These are phyloP conservation scores for Mycena alexandri DNA, from an alignment of 768 basidiomycete genomes.

Conservation along the genomic window DNA sequence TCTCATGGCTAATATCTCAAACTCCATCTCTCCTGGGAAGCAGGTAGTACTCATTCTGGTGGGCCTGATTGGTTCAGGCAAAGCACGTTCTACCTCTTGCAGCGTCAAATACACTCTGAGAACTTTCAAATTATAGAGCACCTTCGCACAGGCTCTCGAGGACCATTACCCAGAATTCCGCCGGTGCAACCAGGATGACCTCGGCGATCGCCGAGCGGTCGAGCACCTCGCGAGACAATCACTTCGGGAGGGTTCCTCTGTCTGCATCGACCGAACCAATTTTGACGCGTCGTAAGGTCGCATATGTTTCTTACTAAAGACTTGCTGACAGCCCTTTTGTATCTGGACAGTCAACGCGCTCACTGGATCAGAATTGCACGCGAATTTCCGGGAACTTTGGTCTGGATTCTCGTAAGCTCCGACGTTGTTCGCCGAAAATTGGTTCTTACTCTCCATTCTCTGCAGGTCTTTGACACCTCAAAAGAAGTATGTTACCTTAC, in stretches of 20 bases:
- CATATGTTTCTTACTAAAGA: not conserved
- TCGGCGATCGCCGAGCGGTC: slow-evolving; percentile 76
- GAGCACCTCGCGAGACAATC: slow-evolving; percentile 68
- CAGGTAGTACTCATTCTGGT: slow-evolving; percentile 78
- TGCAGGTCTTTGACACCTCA: slow-evolving; percentile 76
- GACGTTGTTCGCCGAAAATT: slow-evolving; percentile 6
- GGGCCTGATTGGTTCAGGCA: slow-evolving; percentile 81
- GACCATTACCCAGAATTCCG: slow-evolving; percentile 69
- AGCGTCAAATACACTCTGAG: not conserved
- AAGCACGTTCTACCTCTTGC: slow-evolving; percentile 55
- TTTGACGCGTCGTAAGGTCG: slow-evolving; percentile 71
- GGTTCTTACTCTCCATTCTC: slow-evolving; percentile 26
- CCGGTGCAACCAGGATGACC: slow-evolving; percentile 85
- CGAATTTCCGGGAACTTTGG: slow-evolving; percentile 69
- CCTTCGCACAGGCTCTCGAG: slow-evolving; percentile 82
- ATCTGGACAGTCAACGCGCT: slow-evolving; percentile 67
- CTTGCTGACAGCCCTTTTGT: not conserved
- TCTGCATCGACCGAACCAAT: slow-evolving; percentile 85
- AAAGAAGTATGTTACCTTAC: slow-evolving; percentile 67
- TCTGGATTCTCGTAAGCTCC: slow-evolving; percentile 71
- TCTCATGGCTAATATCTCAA: slow-evolving; percentile 5
- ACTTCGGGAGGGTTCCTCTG: slow-evolving; percentile 72
- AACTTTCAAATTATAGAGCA: slow-evolving; percentile 50
- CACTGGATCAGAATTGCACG: slow-evolving; percentile 83
- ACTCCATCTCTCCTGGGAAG: slow-evolving; percentile 39